Base-by-base conservation (phyloP, 768 basidiomycete species). In the Boletales sp. region DNA sequence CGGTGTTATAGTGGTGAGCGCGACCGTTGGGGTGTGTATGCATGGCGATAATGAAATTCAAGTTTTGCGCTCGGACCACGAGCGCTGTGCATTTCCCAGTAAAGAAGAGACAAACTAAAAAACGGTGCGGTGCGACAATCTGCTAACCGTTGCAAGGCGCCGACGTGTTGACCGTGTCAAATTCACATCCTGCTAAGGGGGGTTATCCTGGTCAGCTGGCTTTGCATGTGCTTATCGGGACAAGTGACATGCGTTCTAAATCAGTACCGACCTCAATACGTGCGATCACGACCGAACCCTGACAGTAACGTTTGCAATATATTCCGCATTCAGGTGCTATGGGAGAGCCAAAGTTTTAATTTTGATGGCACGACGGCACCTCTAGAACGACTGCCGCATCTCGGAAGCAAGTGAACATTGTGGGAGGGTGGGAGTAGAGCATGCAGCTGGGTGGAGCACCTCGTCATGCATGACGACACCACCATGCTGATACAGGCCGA, bases 191-290 rank as follows among this genome's bases (percentile, higher is more conserved):
- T 19, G 39, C 38, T 57, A 56, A 49, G 45, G 59, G 57, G 47
- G 44, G 55, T 65, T 65, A 57, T 50, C 55, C 43, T 49, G 42
- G 52, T 64, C 62, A 64, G 49, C 53, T 57, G 63, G 25, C 50
- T 47, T 35, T 46, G 49, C 51, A 63, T 51, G 58, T 55, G 45
- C 64, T 54, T 58, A 53, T 63, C 49, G 8, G 54, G 53, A 14
- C 44, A 47, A 35, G 54, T 53, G 53, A 7, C 47, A 50, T 46
- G 41, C 14, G 14, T 42, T 47, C 53, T 54, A 63, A 50, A 44
- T 40, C 25, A 38, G 49, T 41, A 48, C 49, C 10, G 48, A 45
- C 55, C 51, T 53, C 49, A 35, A 52, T 39, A 51, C 36, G 41
- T 52, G 25, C 21, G 35, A 50, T 63, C 48, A 55, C 37, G 54